These are phyloP conservation scores for Oryza coarctata DNA, from an alignment of 176 grass and related monocot species.

Conservation along the genomic window DNA sequence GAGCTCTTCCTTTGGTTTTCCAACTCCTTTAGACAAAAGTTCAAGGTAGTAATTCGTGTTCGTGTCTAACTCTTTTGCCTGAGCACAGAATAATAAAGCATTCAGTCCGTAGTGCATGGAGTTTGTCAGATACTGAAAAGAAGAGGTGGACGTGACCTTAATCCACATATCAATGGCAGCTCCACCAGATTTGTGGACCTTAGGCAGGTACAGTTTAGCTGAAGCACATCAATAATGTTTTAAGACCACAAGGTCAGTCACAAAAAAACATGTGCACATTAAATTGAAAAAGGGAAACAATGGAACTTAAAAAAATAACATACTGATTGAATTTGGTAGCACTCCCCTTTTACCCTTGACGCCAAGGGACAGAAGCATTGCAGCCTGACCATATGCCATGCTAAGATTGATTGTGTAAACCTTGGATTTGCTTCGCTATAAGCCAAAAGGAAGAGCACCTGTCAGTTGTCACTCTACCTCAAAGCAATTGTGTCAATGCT, in stretches of 20 bases:
- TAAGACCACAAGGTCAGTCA: neutral
- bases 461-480: neutral
- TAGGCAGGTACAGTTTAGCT: slow-evolving; percentile 76
- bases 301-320: neutral
- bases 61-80: slow-evolving; percentile 87
- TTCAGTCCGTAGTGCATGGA: neutral
- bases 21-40: slow-evolving; percentile 56
- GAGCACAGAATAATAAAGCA: neutral
- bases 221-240: slow-evolving; percentile 12
- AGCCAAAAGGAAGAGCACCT: neutral
- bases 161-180: slow-evolving; percentile 84
- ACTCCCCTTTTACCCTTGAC: slow-evolving; percentile 71
- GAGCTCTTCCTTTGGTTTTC: slow-evolving; percentile 80
- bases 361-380: slow-evolving; percentile 86
- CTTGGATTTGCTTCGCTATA: slow-evolving; percentile 72
- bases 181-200: slow-evolving; percentile 70
- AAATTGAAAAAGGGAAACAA: neutral
- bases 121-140: neutral
- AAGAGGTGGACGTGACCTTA: slow-evolving; percentile 44
- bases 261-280: neutral
- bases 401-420: slow-evolving; percentile 89
- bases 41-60: slow-evolving; percentile 77
- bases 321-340: slow-evolving; percentile 81
- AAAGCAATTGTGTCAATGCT: neutral
- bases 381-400: slow-evolving; percentile 87